Evolutionary conservation across 2,329 filamentous ascomycete genomes (phyloP).

Genomic region (Fusarium mangiferae): DNA sequence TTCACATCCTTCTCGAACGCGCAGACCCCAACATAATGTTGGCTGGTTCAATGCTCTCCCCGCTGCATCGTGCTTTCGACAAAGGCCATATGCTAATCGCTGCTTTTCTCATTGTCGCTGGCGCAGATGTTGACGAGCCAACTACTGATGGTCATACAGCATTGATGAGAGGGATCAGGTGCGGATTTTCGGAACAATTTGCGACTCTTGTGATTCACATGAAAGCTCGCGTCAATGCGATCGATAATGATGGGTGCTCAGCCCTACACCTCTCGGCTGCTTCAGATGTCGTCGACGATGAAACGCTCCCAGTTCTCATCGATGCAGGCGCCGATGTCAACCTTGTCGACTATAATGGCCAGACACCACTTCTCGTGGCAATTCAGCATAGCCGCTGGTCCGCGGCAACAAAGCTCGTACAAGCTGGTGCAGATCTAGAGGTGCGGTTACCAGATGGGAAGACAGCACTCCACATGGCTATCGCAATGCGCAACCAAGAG

Average conservation of each 20-base stretch:
- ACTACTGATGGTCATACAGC: constrained; percentile 43
- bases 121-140: constrained; percentile 43
- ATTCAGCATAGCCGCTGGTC: constrained; percentile 41
- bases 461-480: constrained; percentile 43
- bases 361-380: constrained; percentile 41
- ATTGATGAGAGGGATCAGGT: constrained; percentile 44
- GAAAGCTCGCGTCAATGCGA: constrained; percentile 36
- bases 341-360: constrained; percentile 39
- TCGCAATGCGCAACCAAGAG: constrained; percentile 44
- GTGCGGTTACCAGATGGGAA: constrained; percentile 41
- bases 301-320: constrained; percentile 39
- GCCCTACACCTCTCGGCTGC: constrained; percentile 44
- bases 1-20: constrained; percentile 39
- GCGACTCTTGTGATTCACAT: constrained; percentile 41
- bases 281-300: constrained; percentile 43
- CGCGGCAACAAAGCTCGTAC: constrained; percentile 38
- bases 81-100: constrained; percentile 42
- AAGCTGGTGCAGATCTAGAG: constrained; percentile 43
- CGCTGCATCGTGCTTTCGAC: constrained; percentile 43
- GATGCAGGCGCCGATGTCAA: constrained; percentile 40
- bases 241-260: constrained; percentile 41
- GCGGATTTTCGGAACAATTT: constrained; percentile 44
- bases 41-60: constrained; percentile 43
- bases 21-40: constrained; percentile 43
- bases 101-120: constrained; percentile 43